Percentiles rank a stretch among this genome's conserved stretches.
These are phyloP conservation scores for Eleusine indica DNA, from an alignment of 176 grass and related monocot species.

Conservation along the genomic window DNA sequence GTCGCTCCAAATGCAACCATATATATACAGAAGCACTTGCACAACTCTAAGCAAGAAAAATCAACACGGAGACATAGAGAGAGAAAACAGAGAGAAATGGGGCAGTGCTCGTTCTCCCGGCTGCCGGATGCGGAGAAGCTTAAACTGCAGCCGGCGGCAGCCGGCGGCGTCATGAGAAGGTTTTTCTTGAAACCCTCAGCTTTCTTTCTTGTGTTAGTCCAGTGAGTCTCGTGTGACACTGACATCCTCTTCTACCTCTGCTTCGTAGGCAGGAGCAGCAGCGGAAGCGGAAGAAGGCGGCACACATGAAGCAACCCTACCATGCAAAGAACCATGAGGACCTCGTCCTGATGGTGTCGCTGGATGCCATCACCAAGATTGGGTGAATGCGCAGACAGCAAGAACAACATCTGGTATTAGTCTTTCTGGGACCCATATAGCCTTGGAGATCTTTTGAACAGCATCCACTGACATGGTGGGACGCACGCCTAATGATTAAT, in stretches of 20 bases:
- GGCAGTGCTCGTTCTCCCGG: constrained; percentile 11
- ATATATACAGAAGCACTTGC: background rate
- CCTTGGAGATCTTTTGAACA: background rate
- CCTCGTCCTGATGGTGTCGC: constrained; percentile 57
- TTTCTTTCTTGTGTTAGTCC: background rate
- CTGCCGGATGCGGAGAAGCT: background rate
- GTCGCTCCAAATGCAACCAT: too few relatives aligned
- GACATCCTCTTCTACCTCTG: constrained; percentile 7
- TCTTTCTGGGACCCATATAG: background rate
- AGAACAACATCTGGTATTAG: background rate
- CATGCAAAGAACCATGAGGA: constrained; percentile 38
- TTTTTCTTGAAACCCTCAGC: background rate
- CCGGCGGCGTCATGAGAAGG: background rate
- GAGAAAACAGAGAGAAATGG: background rate
- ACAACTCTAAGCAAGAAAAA: background rate
- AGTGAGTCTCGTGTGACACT: background rate
- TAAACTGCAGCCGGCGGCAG: background rate
- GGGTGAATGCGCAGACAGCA: background rate
- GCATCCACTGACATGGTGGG: too few relatives aligned
- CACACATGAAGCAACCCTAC: constrained; percentile 45
- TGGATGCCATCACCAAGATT: constrained; percentile 39
- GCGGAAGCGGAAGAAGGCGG: constrained; percentile 34
- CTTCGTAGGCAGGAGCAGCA: constrained; percentile 56
- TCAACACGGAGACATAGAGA: background rate
- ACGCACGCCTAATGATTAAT: too few relatives aligned